phyloP scores from a whole-genome alignment of 1,284 basidiomycete species.

The Ustilago loliicola region DNA sequence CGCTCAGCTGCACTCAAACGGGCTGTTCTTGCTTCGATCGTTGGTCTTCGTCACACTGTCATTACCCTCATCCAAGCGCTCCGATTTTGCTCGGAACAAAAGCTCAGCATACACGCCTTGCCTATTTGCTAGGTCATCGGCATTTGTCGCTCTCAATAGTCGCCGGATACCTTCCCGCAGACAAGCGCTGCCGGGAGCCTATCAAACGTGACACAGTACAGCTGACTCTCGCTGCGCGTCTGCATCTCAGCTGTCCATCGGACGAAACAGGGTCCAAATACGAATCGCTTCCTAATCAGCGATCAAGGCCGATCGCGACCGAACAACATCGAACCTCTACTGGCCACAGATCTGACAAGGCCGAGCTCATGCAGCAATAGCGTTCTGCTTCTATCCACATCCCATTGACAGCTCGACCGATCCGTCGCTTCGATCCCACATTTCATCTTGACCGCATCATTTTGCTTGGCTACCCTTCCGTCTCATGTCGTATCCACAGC shows the following conservation, averaged over 20 bases:
- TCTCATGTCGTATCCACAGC: constrained; percentile 41
- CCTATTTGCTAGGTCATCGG: not conserved
- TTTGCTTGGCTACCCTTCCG: constrained; percentile 13
- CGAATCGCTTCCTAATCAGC: not conserved
- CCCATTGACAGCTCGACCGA: constrained; percentile 5
- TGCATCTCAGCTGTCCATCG: not conserved
- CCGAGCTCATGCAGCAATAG: constrained; percentile 5
- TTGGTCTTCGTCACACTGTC: constrained; percentile 1
- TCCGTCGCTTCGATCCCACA: constrained; percentile 21
- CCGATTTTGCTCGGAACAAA: not conserved
- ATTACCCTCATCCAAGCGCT: not conserved
- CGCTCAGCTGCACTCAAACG: not conserved
- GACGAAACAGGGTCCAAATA: not conserved
- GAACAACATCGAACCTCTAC: not conserved
- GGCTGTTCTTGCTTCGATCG: not conserved
- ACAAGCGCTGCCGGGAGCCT: not conserved
- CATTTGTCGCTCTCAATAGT: not conserved
- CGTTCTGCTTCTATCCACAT: not conserved
- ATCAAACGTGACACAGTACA: not conserved
- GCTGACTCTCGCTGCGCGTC: not conserved
- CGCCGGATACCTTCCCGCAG: not conserved
- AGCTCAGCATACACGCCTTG: not conserved
- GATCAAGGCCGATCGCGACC: not conserved
- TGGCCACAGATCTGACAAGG: not conserved
- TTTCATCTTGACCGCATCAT: constrained; percentile 34